phyloP scores from a whole-genome alignment of 345 rosid genomes.

The Lepidium aucheri region DNA sequence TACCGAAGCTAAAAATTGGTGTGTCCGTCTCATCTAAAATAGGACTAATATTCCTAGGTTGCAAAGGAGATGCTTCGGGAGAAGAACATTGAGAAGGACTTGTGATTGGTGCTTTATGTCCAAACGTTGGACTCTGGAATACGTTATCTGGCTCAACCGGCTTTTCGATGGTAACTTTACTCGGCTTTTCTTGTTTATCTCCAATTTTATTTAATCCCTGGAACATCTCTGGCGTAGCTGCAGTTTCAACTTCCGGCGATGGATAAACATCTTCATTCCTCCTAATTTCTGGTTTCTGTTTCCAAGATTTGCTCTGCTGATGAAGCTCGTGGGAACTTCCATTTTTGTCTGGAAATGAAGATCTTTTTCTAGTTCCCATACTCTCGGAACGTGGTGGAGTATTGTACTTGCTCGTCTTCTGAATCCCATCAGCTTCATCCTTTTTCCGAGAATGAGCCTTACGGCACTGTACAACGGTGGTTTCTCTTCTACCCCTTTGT shows the following conservation, averaged over 20 bases:
- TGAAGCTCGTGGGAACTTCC: slow-evolving; percentile 21
- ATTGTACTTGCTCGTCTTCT: slow-evolving; percentile 28
- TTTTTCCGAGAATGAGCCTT: slow-evolving; percentile 33
- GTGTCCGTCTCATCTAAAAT: slow-evolving; percentile 27
- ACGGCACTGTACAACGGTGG: slow-evolving; percentile 32
- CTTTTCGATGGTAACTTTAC: slow-evolving; percentile 25
- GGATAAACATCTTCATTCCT: slow-evolving; percentile 30
- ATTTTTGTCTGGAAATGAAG: slow-evolving; percentile 32
- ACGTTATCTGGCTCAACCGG: slow-evolving; percentile 30
- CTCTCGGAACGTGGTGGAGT: slow-evolving; percentile 30
- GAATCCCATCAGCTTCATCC: slow-evolving; percentile 32
- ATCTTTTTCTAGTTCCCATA: slow-evolving; percentile 34
- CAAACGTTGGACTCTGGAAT: slow-evolving; percentile 60
- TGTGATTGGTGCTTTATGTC: slow-evolving; percentile 33
- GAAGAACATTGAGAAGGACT: slow-evolving; percentile 37
- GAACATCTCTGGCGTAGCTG: slow-evolving; percentile 28
- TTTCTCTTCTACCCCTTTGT: slow-evolving; percentile 35
- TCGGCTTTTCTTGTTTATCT: slow-evolving; percentile 31
- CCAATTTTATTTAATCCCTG: slow-evolving; percentile 24
- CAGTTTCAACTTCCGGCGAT: slow-evolving; percentile 27
- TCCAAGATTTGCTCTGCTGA: slow-evolving; percentile 20
- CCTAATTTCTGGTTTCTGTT: slow-evolving; percentile 26
- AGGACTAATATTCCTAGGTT: slow-evolving; percentile 34
- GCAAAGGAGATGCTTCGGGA: slow-evolving; percentile 34
- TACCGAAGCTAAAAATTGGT: slow-evolving; percentile 29